Base-by-base conservation (phyloP, 768 basidiomycete genomes). In the Mycena maculata region DNA sequence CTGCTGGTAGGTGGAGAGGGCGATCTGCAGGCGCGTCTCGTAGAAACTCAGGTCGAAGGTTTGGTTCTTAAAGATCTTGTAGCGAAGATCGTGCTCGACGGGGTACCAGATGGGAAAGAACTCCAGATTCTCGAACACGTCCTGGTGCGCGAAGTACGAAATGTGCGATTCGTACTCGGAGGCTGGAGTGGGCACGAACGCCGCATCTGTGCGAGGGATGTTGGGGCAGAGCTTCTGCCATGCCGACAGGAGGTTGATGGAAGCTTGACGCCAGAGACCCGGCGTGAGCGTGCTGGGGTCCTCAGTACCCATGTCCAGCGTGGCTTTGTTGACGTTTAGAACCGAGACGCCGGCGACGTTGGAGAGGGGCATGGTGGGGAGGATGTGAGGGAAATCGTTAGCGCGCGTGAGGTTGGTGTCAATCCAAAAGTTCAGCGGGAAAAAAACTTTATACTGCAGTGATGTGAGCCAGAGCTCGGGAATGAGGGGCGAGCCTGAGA, bases 91-190 rank as follows among this genome's bases (percentile, higher is more conserved):
- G 15, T 12, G 18, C 36, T 65, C 64, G 2, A 60, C 42, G 2
- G 41, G 41, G 31, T 47, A 53, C 64, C 64, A 65, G 11, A 65
- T 27, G 4, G 42, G 52, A 2, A 65, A 25, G 18, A 47, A 8
- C 10, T 41, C 39, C 3, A 13, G 20, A 22, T 65, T 41, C 57
- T 65, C 62, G 22, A 63, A 36, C 33, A 36, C 33, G 8, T 36
- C 33, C 13, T 36, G 33, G 33, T 36, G 33, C 33, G 13, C 33
- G 13, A 36, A 36, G 13, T 36, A 36, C 33, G 33, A 36, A 13
- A 36, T 13, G 13, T 36, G 33, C 6, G 33, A 36, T 13, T 36
- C 33, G 13, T 36, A 36, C 33, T 36, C 33, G 6, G 33, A 36
- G 33, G 33, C 33, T 36, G 33, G 33, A 36, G 33, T 36, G 33